A percentile compares a stretch with the other conserved stretches of the same genome.
Evolutionary conservation across 148 eudicot species (phyloP).

Genomic region (Vaccinium darrowii): DNA sequence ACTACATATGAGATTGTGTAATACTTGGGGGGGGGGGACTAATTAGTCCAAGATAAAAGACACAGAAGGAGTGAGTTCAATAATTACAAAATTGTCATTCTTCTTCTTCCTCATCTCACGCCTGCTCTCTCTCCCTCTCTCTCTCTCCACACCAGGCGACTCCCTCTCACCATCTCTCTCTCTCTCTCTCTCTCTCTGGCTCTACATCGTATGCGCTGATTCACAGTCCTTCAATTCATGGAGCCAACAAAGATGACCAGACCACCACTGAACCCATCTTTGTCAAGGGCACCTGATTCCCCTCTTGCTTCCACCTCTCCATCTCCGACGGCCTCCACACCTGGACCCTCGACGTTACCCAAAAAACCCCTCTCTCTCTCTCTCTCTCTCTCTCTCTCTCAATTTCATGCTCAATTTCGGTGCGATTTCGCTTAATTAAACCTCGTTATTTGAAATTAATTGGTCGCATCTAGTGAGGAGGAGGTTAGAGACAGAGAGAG

Average conservation of each 20-base stretch:
- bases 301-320: conserved; percentile 58
- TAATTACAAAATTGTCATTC: no score
- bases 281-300: conserved; percentile 69
- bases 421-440: neutral
- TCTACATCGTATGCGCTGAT: no score
- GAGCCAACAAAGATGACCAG: conserved; percentile 29
- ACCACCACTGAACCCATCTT: conserved; percentile 38
- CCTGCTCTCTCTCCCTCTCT: no score
- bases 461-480: conserved; percentile 58
- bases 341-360: conserved; percentile 68
- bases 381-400: no score
- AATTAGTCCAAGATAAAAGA: no score
- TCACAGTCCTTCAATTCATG: conserved; percentile 2
- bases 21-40: no score
- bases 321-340: conserved; percentile 62
- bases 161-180: neutral
- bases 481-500: conserved; percentile 85
- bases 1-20: no score
- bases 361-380: no score
- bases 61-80: no score
- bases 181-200: no score
- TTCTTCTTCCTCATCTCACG: no score
- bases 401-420: neutral
- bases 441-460: neutral
- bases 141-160: no score